Evolutionary conservation across 495 filamentous ascomycete species (phyloP).

Genomic region (Sporormia fimetaria): DNA sequence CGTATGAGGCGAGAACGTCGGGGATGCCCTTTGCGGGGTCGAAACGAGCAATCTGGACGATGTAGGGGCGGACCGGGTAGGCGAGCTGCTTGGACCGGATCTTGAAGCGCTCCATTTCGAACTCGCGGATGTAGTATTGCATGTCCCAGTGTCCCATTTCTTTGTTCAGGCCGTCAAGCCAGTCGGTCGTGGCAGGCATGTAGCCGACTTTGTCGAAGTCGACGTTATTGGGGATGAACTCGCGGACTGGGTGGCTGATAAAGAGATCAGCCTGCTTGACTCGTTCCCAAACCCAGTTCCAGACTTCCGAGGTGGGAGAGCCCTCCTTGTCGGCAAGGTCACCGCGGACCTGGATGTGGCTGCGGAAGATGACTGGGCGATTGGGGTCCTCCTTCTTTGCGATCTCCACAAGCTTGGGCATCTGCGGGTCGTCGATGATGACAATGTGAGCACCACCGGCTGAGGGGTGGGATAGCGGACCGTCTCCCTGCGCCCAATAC

Average conservation of each 20-base stretch:
- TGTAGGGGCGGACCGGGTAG: constrained; percentile 64
- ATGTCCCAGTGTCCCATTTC: constrained; percentile 59
- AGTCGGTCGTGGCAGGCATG: constrained; percentile 77
- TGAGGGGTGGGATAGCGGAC: constrained; percentile 53
- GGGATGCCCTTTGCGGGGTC: constrained; percentile 80
- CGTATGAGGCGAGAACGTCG: constrained; percentile 67
- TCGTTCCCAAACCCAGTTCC: constrained; percentile 64
- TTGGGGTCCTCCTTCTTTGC: constrained; percentile 60
- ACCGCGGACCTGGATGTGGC: constrained; percentile 74
- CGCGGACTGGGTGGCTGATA: constrained; percentile 70
- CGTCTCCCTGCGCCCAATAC: constrained; percentile 61
- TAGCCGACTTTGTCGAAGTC: constrained; percentile 58
- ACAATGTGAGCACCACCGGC: constrained; percentile 73
- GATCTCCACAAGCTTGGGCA: constrained; percentile 69
- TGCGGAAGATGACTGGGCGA: constrained; percentile 70
- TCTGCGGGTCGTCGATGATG: constrained; percentile 78
- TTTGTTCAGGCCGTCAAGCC: constrained; percentile 86
- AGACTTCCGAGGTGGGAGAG: constrained; percentile 61
- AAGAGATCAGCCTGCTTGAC: constrained; percentile 67
- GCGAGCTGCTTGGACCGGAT: constrained; percentile 48
- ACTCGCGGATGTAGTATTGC: constrained; percentile 64
- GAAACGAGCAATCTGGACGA: constrained; percentile 75
- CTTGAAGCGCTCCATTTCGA: constrained; percentile 52
- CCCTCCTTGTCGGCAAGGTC: constrained; percentile 54
- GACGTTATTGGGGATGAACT: constrained; percentile 63